These are phyloP conservation scores for Cyclocybe cylindracea DNA, from an alignment of 768 basidiomycete genomes.

Conservation along the genomic window DNA sequence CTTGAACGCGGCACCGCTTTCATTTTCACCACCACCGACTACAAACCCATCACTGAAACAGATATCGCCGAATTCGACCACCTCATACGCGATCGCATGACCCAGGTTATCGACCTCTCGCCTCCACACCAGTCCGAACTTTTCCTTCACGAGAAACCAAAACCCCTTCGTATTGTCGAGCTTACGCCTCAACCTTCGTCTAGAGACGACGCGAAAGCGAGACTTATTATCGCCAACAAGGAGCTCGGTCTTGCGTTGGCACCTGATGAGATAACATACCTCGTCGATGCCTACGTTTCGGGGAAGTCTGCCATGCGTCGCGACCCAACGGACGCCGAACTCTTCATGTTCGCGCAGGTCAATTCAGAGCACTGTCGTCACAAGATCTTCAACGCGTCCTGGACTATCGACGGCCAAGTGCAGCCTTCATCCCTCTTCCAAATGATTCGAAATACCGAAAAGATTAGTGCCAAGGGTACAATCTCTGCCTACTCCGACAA, in stretches of 20 bases:
- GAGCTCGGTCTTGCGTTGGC: constrained; percentile 90
- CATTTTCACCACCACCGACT: constrained; percentile 51
- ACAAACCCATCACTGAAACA: constrained; percentile 39
- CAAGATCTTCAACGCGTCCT: constrained; percentile 98
- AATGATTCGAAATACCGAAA: constrained; percentile 98
- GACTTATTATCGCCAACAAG: constrained; percentile 76
- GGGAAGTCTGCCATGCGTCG: constrained; percentile 66
- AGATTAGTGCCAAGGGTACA: constrained; percentile 70
- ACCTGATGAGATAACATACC: constrained; percentile 87
- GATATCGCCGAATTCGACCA: constrained; percentile 60
- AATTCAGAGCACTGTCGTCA: constrained; percentile 99
- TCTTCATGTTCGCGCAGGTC: constrained; percentile 99
- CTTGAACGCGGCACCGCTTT: constrained; percentile 85
- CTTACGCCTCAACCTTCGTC: constrained; percentile 37
- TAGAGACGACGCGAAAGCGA: constrained; percentile 51
- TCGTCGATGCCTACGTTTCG: constrained; percentile 85
- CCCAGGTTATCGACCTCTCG: constrained; percentile 67
- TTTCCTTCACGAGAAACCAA: constrained; percentile 63
- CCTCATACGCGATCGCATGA: constrained; percentile 95
- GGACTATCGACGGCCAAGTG: constrained; percentile 78
- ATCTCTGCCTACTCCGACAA: constrained; percentile 98
- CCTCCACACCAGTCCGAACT: constrained; percentile 58
- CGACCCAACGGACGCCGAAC: constrained; percentile 94
- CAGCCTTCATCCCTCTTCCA: constrained; percentile 82
- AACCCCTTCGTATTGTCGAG: constrained; percentile 71